Percentiles rank a stretch among this genome's conserved stretches.
These are phyloP conservation scores for Zancudomyces culisetae DNA, from an alignment of 371 early-diverging fungal genomes.

Conservation along the genomic window DNA sequence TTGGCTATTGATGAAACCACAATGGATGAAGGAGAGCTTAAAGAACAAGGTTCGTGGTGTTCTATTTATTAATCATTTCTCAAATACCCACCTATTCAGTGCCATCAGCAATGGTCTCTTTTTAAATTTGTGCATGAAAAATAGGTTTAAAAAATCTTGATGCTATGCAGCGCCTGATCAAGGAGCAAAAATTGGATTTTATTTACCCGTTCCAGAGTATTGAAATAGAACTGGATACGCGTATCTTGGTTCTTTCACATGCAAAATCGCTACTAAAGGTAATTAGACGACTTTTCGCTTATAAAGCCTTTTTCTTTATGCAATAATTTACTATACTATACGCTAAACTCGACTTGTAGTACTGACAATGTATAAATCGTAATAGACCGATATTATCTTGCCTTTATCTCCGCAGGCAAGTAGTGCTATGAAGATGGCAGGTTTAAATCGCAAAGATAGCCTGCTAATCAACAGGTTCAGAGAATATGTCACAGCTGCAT, in stretches of 20 bases:
- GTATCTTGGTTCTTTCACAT: conserved; percentile 20
- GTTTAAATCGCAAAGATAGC: conserved; percentile 13
- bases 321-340: conserved; percentile 4
- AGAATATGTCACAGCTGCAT: conserved; percentile 14
- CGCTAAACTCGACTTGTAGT: not conserved
- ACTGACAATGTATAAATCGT: not conserved
- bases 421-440: not conserved
- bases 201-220: conserved; percentile 23
- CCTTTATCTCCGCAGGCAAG: conserved; percentile 5
- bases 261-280: conserved; percentile 24
- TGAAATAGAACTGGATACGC: conserved; percentile 16
- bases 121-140: not conserved
- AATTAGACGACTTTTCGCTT: too few species aligned
- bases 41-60: conserved; percentile 23
- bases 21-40: conserved; percentile 29
- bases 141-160: conserved; percentile 23
- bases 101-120: too few species aligned
- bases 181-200: conserved; percentile 18
- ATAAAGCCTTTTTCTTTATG: too few species aligned
- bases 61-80: too few species aligned
- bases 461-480: conserved; percentile 20
- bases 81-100: too few species aligned
- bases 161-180: conserved; percentile 12
- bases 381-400: conserved; percentile 6
- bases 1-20: conserved; percentile 31